Evolutionary conservation across 2,329 filamentous ascomycete species (phyloP).

Genomic region (Hymenoscyphus scutula): DNA sequence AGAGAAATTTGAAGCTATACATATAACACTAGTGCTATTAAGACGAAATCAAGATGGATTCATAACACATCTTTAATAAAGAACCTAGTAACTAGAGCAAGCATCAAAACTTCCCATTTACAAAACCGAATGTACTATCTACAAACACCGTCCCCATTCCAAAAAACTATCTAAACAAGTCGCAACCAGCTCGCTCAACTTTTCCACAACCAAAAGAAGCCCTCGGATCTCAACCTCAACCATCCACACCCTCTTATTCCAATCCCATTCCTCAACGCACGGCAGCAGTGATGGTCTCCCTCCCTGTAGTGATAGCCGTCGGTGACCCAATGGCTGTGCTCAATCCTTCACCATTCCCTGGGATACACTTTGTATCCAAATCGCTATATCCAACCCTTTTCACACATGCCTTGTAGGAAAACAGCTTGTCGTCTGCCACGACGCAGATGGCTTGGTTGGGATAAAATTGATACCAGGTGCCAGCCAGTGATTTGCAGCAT

Average conservation of each 20-base stretch:
- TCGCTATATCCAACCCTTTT: constrained; percentile 3
- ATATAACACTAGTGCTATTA: no score
- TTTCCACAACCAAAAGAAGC: no score
- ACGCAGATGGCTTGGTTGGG: constrained; percentile 27
- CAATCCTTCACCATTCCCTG: constrained; percentile 22
- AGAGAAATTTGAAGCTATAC: no score
- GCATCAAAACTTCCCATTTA: no score
- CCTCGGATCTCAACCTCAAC: no score
- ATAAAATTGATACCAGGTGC: constrained; percentile 30
- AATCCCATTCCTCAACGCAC: neutral
- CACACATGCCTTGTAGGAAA: constrained; percentile 20
- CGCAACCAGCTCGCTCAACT: no score
- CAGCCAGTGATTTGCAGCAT: constrained; percentile 22
- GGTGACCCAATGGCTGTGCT: neutral
- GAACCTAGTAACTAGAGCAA: no score
- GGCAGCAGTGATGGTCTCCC: neutral
- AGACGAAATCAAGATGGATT: no score
- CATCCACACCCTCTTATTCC: neutral
- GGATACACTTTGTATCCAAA: constrained; percentile 27
- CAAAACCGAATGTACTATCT: no score
- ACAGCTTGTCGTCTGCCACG: constrained; percentile 12
- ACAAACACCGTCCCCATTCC: no score
- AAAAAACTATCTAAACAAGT: no score
- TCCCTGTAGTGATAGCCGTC: neutral
- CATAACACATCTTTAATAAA: no score